Evolutionary conservation across 352 stramenopile genomes (phyloP), one percentile per base, ranked within the genome.

Genomic region (Discostella stelligera): DNA sequence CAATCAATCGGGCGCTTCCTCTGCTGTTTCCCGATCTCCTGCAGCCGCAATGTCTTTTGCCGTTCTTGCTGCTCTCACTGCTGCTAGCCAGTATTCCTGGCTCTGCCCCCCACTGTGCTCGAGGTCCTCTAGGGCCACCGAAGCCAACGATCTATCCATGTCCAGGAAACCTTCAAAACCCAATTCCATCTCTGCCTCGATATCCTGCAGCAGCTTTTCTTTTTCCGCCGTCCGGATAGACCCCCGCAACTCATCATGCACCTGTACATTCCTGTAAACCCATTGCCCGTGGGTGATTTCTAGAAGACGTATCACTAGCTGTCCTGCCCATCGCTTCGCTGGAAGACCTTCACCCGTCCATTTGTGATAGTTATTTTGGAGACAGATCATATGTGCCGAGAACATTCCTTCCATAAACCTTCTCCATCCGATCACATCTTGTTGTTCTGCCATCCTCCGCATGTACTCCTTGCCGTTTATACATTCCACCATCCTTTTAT

Each of bases 271-370:
- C 5, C 27, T 16, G 18, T 48, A 64, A 6, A 64, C 23, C 56
- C 56, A 64, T 21, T 64, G 56, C 0, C 11, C 10, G n/a, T 64
- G 56, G 11, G 56, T 64, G 10, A 50, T 21, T 16, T 64, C 25
- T 1, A 64, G 37, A 14, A 64, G 56, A 0, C 41, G 27, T 4
- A 16, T 64, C 1, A 64, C 41, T 7, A 64, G 37, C 9, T 30
- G 21, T 32, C n/a, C 21, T 21, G 30, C 16, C 55, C 55, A 46
- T 41, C 18, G 21, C 20, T 18, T 41, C 5, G 20, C 9, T 61
- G 25, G 5, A n/a, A 23, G 10, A 0, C n/a, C 9, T 32, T 32
- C 27, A 32, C 27, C 27, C 27, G 27, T 23, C n/a, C 7, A 18
- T 46, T 48, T 10, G 18, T 20, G 18, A 10, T 25, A 8, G 55